phyloP scores from a whole-genome alignment of 1,284 basidiomycete genomes.

The Apiotrichum brassicae region DNA sequence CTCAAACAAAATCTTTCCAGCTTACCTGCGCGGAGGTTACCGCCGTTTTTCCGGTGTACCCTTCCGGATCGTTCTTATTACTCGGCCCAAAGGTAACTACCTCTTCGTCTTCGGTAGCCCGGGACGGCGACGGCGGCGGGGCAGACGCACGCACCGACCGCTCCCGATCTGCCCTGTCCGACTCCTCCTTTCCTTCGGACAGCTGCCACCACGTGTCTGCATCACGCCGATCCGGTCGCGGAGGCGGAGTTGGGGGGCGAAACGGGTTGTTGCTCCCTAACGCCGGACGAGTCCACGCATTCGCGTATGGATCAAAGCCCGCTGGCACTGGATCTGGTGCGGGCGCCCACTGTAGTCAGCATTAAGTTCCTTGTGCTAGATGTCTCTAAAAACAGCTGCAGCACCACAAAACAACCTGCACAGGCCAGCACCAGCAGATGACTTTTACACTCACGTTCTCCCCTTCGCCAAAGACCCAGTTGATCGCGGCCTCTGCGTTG shows the following conservation, averaged over 20 bases:
- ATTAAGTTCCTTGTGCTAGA: neutral
- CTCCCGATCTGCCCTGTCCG: conserved; percentile 19
- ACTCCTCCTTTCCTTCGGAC: neutral
- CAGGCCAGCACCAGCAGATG: too few relatives aligned
- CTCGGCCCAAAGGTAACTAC: conserved; percentile 32
- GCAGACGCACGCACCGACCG: conserved; percentile 34
- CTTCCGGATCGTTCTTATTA: conserved; percentile 30
- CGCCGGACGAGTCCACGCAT: too few relatives aligned
- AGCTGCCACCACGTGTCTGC: conserved; percentile 3
- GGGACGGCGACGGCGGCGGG: conserved; percentile 35
- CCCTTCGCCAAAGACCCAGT: conserved; percentile 44
- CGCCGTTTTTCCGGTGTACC: too few relatives aligned
- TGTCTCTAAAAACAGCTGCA: too few relatives aligned
- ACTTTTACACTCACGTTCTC: conserved; percentile 28
- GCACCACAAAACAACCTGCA: too few relatives aligned
- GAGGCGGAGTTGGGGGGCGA: conserved; percentile 6
- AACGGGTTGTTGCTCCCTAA: conserved; percentile 17
- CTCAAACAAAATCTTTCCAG: too few relatives aligned
- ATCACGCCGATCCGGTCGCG: conserved; percentile 38
- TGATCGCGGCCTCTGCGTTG: conserved; percentile 32
- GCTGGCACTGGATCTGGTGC: neutral
- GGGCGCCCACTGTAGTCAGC: conserved; percentile 8
- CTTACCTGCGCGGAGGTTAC: too few relatives aligned
- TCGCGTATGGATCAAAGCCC: too few relatives aligned
- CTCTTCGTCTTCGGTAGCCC: neutral